Evolutionary conservation across 1,139 yeast species (phyloP), one percentile per base, ranked within the genome.

Genomic region (Nakaseomyces sp.): DNA sequence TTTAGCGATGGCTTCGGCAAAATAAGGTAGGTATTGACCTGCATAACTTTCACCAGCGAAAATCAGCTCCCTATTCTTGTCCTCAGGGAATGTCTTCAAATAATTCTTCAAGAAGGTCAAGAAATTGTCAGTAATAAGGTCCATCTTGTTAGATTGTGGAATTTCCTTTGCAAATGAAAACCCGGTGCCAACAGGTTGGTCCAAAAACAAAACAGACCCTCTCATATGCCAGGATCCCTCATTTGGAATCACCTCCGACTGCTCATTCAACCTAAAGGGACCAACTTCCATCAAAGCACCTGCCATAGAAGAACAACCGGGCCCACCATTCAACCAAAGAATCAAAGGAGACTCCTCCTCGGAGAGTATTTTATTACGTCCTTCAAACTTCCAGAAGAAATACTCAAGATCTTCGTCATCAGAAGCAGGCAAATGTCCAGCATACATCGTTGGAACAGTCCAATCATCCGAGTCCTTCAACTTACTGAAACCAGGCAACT

Each of bases 221-320:
- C 76, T 71, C 48, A 81, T 77, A 61, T 82, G 81, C 98, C 98
- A 91, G 2, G 94, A 75, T 0, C 96, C 96, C 4, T 71, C 61
- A 61, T 88, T 88, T 18, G 63, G 53, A 49, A 67, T 66, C 5
- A 72, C 64, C 44, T 75, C 60, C 2, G 70, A 66, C 9, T 73
- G 61, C 0, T 63, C 52, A 48, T 69, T 64, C 16, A 88, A 71
- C 46, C 96, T 69, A 46, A 88, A 76, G 0, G 98, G 97, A 0
- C 99, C 99, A 2, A 81, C 67, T 62, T 93, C 99, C 77, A 91
- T 78, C 50, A 91, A 63, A 0, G 96, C 96, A 3, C 99, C 99
- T 64, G 91, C 98, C 93, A 91, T 79, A 0, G 96, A 87, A 3
- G 96, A 87, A 62, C 99, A 91, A 0, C 99, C 99, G 0, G 95